Evolutionary conservation across 306 rosid species (phyloP).

Genomic region (Citrullus amarus): DNA sequence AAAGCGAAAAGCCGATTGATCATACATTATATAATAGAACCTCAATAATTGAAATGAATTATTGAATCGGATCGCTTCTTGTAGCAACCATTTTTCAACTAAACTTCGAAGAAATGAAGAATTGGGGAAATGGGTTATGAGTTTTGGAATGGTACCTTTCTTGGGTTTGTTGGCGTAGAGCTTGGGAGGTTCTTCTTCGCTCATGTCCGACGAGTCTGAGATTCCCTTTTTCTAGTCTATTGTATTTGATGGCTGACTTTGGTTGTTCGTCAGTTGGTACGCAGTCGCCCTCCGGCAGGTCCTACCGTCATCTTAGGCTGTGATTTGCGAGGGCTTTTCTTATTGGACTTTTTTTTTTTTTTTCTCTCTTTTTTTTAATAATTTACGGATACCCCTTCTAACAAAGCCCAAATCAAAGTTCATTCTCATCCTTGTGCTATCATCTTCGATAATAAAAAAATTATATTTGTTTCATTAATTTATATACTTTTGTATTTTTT

Average conservation of each 20-base stretch:
- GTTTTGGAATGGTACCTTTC: slow-evolving; percentile 29
- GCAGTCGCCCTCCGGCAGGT: not conserved
- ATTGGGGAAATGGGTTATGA: not conserved
- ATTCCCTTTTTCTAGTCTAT: not conserved
- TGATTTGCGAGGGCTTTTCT: not conserved
- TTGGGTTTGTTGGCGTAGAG: slow-evolving; percentile 57
- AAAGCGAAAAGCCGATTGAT: not conserved
- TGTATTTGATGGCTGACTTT: not conserved
- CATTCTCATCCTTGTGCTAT: too few relatives aligned
- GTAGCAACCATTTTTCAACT: not conserved
- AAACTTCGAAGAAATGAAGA: not conserved
- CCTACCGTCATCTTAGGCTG: not conserved
- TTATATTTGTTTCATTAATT: too few relatives aligned
- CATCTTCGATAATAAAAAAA: too few relatives aligned
- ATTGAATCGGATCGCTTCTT: not conserved
- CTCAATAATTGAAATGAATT: slow-evolving; percentile 14
- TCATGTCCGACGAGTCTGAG: slow-evolving; percentile 22
- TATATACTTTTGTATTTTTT: too few relatives aligned
- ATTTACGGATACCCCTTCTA: too few relatives aligned
- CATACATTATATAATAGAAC: slow-evolving; percentile 2
- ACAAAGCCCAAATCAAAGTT: too few relatives aligned
- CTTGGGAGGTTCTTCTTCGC: slow-evolving; percentile 46
- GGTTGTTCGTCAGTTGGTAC: not conserved
- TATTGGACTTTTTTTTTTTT: too few relatives aligned
- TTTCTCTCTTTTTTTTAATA: too few relatives aligned